These are phyloP conservation scores for Leishmania mexicana DNA, from an alignment of 208 protist genomes.

Conservation along the genomic window DNA sequence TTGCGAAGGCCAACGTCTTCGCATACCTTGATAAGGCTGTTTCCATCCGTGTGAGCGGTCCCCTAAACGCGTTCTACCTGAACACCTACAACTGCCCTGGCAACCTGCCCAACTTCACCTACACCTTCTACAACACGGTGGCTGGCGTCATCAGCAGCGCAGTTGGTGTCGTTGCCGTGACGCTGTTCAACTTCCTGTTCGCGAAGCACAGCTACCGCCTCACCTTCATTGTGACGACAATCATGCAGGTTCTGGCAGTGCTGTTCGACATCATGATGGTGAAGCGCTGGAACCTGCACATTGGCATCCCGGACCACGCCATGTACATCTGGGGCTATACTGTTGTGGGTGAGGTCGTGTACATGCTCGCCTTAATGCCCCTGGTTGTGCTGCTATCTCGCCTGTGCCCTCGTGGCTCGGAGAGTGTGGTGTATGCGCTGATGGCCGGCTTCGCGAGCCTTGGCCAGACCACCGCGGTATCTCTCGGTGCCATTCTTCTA, in stretches of 20 bases:
- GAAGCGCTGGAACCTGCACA: slow-evolving; percentile 62
- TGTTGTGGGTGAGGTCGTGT: slow-evolving; percentile 58
- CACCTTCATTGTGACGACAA: slow-evolving; percentile 41
- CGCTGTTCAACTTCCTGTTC: slow-evolving; percentile 62
- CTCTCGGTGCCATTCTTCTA: slow-evolving; percentile 52
- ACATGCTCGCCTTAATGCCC: slow-evolving; percentile 80
- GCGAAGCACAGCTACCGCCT: slow-evolving; percentile 52
- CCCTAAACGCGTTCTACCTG: slow-evolving; percentile 52
- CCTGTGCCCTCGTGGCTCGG: slow-evolving; percentile 76
- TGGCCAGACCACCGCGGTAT: slow-evolving; percentile 37
- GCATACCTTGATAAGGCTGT: slow-evolving; percentile 45
- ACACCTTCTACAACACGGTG: slow-evolving; percentile 68
- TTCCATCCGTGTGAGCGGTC: slow-evolving; percentile 42
- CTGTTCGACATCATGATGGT: slow-evolving; percentile 68
- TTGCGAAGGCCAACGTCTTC: slow-evolving; percentile 69
- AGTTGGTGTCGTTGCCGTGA: slow-evolving; percentile 46
- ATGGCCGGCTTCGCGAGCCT: slow-evolving; percentile 79
- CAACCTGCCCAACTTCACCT: slow-evolving; percentile 61
- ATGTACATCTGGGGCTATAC: slow-evolving; percentile 69
- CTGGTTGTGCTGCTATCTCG: slow-evolving; percentile 80
- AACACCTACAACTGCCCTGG: slow-evolving; percentile 38
- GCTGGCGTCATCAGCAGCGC: slow-evolving; percentile 42
- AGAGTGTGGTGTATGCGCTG: slow-evolving; percentile 76
- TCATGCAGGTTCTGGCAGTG: slow-evolving; percentile 37
- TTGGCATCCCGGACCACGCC: slow-evolving; percentile 51